Base-by-base conservation (phyloP, 106 monocot genomes). In the Allium cepa region DNA sequence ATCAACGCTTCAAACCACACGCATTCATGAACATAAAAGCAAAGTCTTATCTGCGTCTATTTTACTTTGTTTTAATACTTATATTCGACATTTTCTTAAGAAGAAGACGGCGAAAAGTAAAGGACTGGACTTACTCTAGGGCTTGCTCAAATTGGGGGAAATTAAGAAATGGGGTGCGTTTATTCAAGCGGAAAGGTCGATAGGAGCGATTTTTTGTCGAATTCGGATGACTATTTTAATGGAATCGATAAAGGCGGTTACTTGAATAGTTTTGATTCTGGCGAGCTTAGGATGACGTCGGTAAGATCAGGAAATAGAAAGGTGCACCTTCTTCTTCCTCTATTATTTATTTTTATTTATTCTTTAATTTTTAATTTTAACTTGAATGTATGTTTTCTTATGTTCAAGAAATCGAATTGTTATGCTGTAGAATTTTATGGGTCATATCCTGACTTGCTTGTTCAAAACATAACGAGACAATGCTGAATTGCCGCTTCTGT, bases 161-260 rank as follows among this genome's bases (percentile, higher is more conserved):
- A 45, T 27, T 26, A 22, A 26, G 45, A 57, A 56, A 88, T 88
- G 87, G 87, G 87, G 13, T 80, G 84, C 78, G 59, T 78, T 36
- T 78, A 57, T 15, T 88, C 84, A 57, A 72, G 48, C 55, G 28
- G 57, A 26, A 49, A 16, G 46, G 65, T 14, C 64, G 78, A 26
- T 56, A 61, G 52, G 59, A 62, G 72, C 49, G 50, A 46, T 46
- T 28, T 56, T 4, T 64, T 10, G 1, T 56, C 49, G 18, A 49
- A 56, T 17, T 47, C 56, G 55, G 63, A 49, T 9, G 45, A 56
- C 4, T 36, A 36, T 36, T 63, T 64, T 36, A 46, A 51, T 9
- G 61, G 50, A 4, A 57, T 52, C 17, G 45, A 63, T 26, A 67
- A 36, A 69, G 45, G 69, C 13, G 77, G 47, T 1, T 15, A 50